phyloP scores from a whole-genome alignment of 495 filamentous ascomycete genomes.

The Talaromyces liani region DNA sequence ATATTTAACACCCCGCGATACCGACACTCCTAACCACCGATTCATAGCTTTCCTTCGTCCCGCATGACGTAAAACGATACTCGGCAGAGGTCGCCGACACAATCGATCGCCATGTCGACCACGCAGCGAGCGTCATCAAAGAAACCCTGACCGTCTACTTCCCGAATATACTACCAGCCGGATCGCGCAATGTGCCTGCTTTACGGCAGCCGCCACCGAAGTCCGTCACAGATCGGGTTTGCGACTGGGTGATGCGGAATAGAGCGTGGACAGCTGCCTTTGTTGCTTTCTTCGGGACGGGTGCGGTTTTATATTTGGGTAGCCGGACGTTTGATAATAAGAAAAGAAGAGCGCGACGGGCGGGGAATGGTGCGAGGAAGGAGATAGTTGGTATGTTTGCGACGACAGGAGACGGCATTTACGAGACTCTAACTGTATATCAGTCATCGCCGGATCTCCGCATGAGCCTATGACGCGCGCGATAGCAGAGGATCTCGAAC shows the following conservation, averaged over 20 bases:
- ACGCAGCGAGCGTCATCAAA: conserved; percentile 53
- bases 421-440: conserved; percentile 2
- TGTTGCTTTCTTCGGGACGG: conserved; percentile 60
- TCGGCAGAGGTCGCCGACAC: conserved; percentile 62
- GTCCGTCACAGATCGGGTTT: conserved; percentile 31
- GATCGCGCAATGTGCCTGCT: conserved; percentile 22
- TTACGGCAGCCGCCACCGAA: conserved; percentile 12
- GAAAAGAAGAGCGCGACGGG: conserved; percentile 66
- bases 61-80: conserved; percentile 60
- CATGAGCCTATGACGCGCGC: conserved; percentile 73
- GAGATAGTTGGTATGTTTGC: conserved; percentile 65
- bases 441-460: conserved; percentile 74
- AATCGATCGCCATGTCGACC: conserved; percentile 69
- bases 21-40: not conserved
- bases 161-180: conserved; percentile 27
- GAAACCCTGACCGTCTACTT: conserved; percentile 52
- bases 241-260: conserved; percentile 60
- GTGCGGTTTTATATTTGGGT: conserved; percentile 57
- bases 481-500: conserved; percentile 76
- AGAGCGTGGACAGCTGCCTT: conserved; percentile 62
- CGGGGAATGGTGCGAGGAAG: conserved; percentile 73
- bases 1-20: not conserved
- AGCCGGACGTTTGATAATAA: conserved; percentile 51
- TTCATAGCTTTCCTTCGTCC: conserved; percentile 60
- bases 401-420: not conserved